Percentiles rank a stretch among this genome's conserved stretches.
phyloP scores from a whole-genome alignment of 2,329 filamentous ascomycete genomes.

The Acarospora socialis region DNA sequence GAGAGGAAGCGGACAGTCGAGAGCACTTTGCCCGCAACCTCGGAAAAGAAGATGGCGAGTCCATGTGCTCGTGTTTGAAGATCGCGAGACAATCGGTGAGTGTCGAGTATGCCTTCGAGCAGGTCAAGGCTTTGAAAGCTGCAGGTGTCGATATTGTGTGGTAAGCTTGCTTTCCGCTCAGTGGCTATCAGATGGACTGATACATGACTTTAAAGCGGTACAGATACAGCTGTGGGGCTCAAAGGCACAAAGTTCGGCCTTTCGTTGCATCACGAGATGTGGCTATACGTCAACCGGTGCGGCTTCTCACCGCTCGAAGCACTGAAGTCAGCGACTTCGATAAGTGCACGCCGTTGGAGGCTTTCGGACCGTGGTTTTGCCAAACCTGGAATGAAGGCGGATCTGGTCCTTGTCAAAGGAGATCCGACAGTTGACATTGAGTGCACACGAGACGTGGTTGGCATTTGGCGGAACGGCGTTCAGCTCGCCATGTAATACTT shows the following conservation, averaged over 20 bases:
- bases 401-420: slow-evolving; percentile 30
- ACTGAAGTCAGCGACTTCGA: slow-evolving; percentile 26
- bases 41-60: slow-evolving; percentile 20
- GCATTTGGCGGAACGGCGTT: slow-evolving; percentile 29
- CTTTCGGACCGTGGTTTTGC: slow-evolving; percentile 29
- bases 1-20: too few species aligned
- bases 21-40: too few species aligned
- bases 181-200: too few species aligned
- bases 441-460: slow-evolving; percentile 27
- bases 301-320: slow-evolving; percentile 31
- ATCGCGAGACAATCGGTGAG: slow-evolving; percentile 22
- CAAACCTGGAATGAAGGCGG: slow-evolving; percentile 26
- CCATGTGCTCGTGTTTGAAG: slow-evolving; percentile 29
- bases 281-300: slow-evolving; percentile 27
- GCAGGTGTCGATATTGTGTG: slow-evolving; percentile 29
- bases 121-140: slow-evolving; percentile 24
- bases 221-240: slow-evolving; percentile 29
- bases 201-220: too few species aligned
- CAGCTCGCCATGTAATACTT: too few species aligned
- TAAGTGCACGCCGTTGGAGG: slow-evolving; percentile 26
- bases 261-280: slow-evolving; percentile 28
- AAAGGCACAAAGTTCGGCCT: slow-evolving; percentile 31
- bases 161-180: slow-evolving; percentile 20
- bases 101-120: slow-evolving; percentile 28
- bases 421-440: slow-evolving; percentile 29